Conservation (phyloP, 257 asterid genomes). For the Capsicum baccatum region DNA sequence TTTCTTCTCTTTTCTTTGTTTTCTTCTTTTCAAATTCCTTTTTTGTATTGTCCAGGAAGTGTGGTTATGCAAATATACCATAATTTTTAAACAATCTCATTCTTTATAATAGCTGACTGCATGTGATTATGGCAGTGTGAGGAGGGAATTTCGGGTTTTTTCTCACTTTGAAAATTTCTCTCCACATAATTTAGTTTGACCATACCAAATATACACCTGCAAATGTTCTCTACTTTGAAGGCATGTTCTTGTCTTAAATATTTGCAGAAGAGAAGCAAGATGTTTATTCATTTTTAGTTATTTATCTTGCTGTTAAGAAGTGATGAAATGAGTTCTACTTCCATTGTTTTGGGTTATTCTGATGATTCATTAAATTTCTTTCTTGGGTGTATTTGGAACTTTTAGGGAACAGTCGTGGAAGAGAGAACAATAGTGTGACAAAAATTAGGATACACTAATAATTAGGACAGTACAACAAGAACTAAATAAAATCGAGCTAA, state of each 20-base stretch:
- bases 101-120: background rate
- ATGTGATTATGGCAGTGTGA: background rate
- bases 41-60: too few species aligned
- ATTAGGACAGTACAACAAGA: background rate
- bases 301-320: background rate
- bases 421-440: too few species aligned
- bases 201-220: too few species aligned
- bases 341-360: background rate
- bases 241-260: background rate
- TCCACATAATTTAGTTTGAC: background rate
- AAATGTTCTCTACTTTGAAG: background rate
- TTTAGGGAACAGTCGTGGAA: constrained; percentile 62
- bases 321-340: constrained; percentile 2
- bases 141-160: background rate
- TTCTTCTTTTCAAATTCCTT: too few species aligned
- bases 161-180: background rate
- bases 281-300: background rate
- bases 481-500: background rate
- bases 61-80: too few species aligned
- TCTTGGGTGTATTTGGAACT: constrained; percentile 21
- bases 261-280: background rate
- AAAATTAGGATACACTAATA: too few species aligned
- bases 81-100: too few species aligned
- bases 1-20: too few species aligned
- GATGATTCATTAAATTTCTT: background rate